phyloP scores from a whole-genome alignment of 441 rosid genomes.

The Viola pubescens region DNA sequence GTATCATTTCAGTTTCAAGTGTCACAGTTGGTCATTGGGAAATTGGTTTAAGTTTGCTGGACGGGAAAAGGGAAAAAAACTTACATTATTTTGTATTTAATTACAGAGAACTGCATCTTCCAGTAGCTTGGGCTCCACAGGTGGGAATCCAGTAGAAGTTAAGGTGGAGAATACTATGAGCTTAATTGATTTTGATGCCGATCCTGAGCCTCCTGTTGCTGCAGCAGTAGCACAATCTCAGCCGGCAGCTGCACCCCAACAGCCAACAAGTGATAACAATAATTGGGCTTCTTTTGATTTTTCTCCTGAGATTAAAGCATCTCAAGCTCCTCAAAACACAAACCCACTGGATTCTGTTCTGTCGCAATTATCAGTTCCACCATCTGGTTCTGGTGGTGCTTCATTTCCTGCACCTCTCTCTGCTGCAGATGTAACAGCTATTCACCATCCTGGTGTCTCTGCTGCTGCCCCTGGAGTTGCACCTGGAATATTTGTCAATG shows the following conservation, averaged over 20 bases:
- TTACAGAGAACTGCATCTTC: conserved; percentile 68
- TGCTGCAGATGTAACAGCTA: conserved; percentile 17
- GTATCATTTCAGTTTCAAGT: too few species aligned
- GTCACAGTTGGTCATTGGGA: too few species aligned
- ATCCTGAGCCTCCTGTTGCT: conserved; percentile 57
- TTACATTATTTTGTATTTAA: conserved; percentile 21
- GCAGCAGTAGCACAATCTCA: conserved; percentile 37
- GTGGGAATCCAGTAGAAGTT: conserved; percentile 55
- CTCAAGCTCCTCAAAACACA: conserved; percentile 46
- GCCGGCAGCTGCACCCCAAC: conserved; percentile 38
- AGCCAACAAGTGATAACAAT: conserved; percentile 41
- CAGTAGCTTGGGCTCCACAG: conserved; percentile 55
- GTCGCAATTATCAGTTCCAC: conserved; percentile 58
- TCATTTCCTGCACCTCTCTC: conserved; percentile 23
- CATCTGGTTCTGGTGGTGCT: conserved; percentile 41
- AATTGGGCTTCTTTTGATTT: conserved; percentile 94
- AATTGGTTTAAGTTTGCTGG: too few species aligned
- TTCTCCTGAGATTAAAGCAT: conserved; percentile 39
- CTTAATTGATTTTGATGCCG: conserved; percentile 91
- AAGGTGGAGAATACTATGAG: conserved; percentile 55
- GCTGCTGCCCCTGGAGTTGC: conserved; percentile 25
- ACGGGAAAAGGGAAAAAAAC: too few species aligned
- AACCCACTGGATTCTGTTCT: conserved; percentile 71
- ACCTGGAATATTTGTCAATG: conserved; percentile 25
- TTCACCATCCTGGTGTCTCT: conserved; percentile 19